These are phyloP conservation scores for Fusarium nygamai DNA, from an alignment of 2,329 filamentous ascomycete species.

Conservation along the genomic window DNA sequence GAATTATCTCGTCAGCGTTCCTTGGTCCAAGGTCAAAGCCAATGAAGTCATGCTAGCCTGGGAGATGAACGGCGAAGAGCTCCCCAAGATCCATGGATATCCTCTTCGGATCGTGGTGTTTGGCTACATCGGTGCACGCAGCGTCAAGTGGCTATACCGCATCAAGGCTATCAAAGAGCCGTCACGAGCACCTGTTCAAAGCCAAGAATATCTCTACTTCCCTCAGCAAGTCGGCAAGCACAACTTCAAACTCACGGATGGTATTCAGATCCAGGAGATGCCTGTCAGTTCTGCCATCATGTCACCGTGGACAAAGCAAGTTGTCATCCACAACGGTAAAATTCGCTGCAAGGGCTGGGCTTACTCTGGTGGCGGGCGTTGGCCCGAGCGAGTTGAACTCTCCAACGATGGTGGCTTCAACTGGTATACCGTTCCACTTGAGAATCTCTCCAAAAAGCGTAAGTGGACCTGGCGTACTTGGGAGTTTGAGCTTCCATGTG, in stretches of 20 bases:
- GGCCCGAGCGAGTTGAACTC: conserved; percentile 72
- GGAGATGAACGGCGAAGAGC: conserved; percentile 75
- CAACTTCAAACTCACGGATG: conserved; percentile 67
- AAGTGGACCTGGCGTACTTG: conserved; percentile 73
- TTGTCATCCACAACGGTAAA: conserved; percentile 67
- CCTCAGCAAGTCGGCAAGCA: conserved; percentile 75
- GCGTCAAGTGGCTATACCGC: conserved; percentile 70
- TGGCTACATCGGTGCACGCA: conserved; percentile 74
- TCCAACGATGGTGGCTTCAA: conserved; percentile 69
- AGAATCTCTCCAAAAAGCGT: conserved; percentile 70
- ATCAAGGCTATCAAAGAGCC: conserved; percentile 69
- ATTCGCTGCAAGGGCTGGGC: conserved; percentile 68
- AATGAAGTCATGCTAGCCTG: conserved; percentile 75
- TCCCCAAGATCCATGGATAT: conserved; percentile 73
- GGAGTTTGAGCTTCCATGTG: conserved; percentile 70
- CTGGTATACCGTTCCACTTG: conserved; percentile 71
- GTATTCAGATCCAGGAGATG: conserved; percentile 77
- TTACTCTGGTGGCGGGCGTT: conserved; percentile 66
- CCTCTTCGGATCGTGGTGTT: conserved; percentile 71
- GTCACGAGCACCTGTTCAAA: conserved; percentile 69
- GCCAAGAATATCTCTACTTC: conserved; percentile 75
- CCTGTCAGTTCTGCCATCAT: conserved; percentile 75
- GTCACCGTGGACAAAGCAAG: conserved; percentile 68
- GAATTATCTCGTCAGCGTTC: conserved; percentile 75
- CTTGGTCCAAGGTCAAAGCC: conserved; percentile 72